Percentiles rank a stretch among this genome's conserved stretches.
Evolutionary conservation across 2,329 filamentous ascomycete species (phyloP).

Genomic region (Elsinoe arachidis): DNA sequence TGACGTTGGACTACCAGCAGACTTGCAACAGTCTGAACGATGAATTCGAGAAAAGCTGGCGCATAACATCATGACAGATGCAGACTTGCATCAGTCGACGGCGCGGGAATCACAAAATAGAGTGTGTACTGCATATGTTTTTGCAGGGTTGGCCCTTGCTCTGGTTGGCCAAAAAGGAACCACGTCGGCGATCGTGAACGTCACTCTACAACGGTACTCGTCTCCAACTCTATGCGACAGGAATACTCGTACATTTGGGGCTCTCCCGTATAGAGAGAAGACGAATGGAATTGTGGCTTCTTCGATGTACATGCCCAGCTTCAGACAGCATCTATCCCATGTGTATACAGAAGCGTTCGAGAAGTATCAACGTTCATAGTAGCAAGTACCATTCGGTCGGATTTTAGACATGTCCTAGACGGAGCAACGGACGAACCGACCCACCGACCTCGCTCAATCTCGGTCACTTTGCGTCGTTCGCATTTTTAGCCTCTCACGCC

Average conservation of each 20-base stretch:
- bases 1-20: not conserved
- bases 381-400: not conserved
- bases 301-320: no score
- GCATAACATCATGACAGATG: conserved; percentile 4
- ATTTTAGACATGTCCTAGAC: not conserved
- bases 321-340: no score
- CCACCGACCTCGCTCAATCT: conserved; percentile 5
- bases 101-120: not conserved
- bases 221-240: not conserved
- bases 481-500: not conserved
- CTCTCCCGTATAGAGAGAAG: not conserved
- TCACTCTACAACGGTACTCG: conserved; percentile 1
- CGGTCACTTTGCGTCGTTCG: not conserved
- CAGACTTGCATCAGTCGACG: not conserved
- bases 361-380: not conserved
- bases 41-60: not conserved
- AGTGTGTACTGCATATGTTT: not conserved
- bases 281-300: not conserved
- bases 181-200: conserved; percentile 1
- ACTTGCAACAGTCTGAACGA: not conserved
- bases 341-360: no score
- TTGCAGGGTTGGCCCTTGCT: not conserved
- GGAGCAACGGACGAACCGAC: conserved; percentile 5
- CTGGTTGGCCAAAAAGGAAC: not conserved
- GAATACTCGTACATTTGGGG: not conserved